These are phyloP conservation scores for Cinchona pubescens DNA, from an alignment of 257 asterid genomes.

Conservation along the genomic window DNA sequence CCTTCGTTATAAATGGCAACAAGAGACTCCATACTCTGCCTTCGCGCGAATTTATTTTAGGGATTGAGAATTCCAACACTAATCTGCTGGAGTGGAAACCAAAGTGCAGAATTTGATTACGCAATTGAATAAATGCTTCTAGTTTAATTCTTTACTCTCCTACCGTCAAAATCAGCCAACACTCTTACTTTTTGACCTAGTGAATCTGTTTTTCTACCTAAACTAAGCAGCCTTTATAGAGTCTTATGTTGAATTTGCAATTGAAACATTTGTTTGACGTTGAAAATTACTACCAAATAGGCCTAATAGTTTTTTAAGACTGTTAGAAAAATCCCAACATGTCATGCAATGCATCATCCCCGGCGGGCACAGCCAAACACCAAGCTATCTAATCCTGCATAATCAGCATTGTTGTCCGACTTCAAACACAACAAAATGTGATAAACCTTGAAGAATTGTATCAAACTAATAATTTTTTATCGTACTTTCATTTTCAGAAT, in stretches of 20 bases:
- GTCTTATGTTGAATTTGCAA: constrained; percentile 9
- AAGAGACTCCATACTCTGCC: too few species aligned
- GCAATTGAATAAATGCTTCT: background rate
- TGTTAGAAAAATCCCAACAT: too few species aligned
- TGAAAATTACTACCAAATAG: background rate
- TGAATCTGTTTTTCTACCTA: background rate
- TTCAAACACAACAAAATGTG: background rate
- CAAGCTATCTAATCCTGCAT: too few species aligned
- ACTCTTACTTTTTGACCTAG: background rate
- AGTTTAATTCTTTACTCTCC: background rate
- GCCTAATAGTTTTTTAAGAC: too few species aligned
- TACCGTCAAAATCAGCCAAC: background rate
- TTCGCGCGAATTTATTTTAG: too few species aligned
- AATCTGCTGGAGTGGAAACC: background rate
- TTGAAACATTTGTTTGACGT: background rate
- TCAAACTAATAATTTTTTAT: too few species aligned
- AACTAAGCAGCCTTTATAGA: background rate
- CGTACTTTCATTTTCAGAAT: too few species aligned
- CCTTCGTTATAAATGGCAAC: too few species aligned
- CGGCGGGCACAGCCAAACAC: too few species aligned
- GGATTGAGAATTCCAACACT: background rate
- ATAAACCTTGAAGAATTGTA: too few species aligned
- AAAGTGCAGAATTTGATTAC: background rate
- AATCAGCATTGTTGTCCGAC: background rate
- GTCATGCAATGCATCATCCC: too few species aligned